Percentiles rank a stretch among this genome's conserved stretches.
phyloP scores from a whole-genome alignment of 768 basidiomycete species.

The Epithele typhae region DNA sequence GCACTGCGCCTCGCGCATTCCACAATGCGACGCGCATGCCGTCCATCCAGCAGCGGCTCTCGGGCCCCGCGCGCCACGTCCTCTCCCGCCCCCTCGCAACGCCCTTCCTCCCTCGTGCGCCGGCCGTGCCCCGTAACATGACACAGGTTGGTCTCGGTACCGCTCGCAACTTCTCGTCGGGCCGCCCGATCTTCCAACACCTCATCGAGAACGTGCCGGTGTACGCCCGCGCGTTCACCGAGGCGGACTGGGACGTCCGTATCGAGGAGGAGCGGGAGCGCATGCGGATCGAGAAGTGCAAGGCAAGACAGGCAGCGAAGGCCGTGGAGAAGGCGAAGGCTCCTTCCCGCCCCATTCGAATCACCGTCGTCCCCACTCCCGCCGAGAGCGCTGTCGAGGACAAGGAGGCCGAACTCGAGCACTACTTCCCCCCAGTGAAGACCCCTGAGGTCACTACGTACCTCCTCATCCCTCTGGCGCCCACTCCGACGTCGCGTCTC shows the following conservation, averaged over 20 bases:
- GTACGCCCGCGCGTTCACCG: conserved; percentile 67
- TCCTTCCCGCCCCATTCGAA: conserved; percentile 6
- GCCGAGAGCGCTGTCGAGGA: conserved; percentile 20
- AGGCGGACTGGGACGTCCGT: conserved; percentile 66
- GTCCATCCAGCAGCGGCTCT: conserved; percentile 51
- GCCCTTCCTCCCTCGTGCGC: conserved; percentile 57
- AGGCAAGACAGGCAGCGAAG: conserved; percentile 18
- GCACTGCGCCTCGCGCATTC: conserved; percentile 22
- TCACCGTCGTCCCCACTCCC: conserved; percentile 5
- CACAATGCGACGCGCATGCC: conserved; percentile 23
- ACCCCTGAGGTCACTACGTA: conserved; percentile 48
- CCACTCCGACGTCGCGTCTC: conserved; percentile 62
- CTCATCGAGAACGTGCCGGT: conserved; percentile 70
- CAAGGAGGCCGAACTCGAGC: conserved; percentile 43
- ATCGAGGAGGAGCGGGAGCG: conserved; percentile 39
- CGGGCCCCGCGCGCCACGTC: conserved; percentile 49
- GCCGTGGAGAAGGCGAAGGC: conserved; percentile 18
- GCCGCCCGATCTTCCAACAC: conserved; percentile 74
- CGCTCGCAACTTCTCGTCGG: conserved; percentile 70
- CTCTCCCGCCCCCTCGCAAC: conserved; percentile 42
- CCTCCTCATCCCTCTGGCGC: conserved; percentile 73
- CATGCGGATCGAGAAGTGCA: conserved; percentile 18
- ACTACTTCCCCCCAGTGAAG: conserved; percentile 51
- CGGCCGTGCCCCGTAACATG: conserved; percentile 43
- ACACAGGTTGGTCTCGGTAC: conserved; percentile 72